phyloP scores from a whole-genome alignment of 306 rosid genomes.

The Prunus armeniaca region DNA sequence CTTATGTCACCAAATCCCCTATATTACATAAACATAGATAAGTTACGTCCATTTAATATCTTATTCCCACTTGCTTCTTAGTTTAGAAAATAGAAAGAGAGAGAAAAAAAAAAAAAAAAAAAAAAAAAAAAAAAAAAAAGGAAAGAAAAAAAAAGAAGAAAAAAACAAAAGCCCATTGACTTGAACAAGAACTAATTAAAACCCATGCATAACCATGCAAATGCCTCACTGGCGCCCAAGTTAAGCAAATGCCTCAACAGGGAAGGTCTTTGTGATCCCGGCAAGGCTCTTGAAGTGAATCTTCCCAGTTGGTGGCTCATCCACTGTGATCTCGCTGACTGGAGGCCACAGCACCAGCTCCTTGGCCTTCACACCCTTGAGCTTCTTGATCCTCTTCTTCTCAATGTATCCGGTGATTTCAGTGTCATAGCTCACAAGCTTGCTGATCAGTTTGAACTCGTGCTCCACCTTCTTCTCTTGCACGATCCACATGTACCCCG shows the following conservation, averaged over 20 bases:
- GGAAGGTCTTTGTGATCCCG: constrained; percentile 88
- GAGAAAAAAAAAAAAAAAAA: no score
- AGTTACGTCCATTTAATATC: no score
- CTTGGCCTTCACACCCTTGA: constrained; percentile 86
- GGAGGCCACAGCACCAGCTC: constrained; percentile 95
- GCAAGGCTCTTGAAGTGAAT: constrained; percentile 92
- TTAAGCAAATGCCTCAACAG: constrained; percentile 68
- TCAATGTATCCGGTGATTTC: constrained; percentile 57
- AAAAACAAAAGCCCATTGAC: no score
- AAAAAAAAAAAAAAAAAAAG: no score
- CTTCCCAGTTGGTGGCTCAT: constrained; percentile 54
- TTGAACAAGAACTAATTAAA: no score
- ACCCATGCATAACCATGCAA: no score
- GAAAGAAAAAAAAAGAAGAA: no score
- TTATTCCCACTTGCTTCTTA: no score
- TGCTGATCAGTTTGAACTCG: constrained; percentile 61
- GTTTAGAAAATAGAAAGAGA: no score
- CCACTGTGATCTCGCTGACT: constrained; percentile 64
- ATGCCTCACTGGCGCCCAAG: no score
- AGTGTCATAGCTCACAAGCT: constrained; percentile 70
- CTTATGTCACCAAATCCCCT: no score
- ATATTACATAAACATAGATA: no score
- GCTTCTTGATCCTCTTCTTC: constrained; percentile 69
- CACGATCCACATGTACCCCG: constrained; percentile 80
- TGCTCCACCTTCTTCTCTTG: constrained; percentile 89